Evolutionary conservation across 345 rosid species (phyloP), one percentile per base, ranked within the genome.

Genomic region (Gossypium thurberi): DNA sequence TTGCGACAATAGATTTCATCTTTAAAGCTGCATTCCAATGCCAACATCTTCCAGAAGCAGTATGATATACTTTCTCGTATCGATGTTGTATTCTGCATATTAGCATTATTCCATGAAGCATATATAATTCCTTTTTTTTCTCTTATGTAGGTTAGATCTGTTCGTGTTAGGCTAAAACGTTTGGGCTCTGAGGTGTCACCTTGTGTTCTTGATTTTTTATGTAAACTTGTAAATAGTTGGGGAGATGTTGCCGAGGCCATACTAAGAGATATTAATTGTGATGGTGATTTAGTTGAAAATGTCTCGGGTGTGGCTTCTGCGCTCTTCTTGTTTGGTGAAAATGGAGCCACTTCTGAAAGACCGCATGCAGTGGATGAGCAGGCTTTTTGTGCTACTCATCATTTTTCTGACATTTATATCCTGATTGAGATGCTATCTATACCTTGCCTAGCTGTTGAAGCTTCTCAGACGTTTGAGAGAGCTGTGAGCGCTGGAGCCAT

Each of bases 351-450:
- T 84, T 71, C 88, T 71, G 88, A 85, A 76, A 87, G 81, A 79
- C 82, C 80, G 53, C 86, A 81, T 67, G 63, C 67, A 56, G 83
- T 83, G 77, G 87, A 92, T 73, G 89, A 87, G 74, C 90, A 81
- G 79, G 81, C 83, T 44, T 78, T 87, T 77, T 72, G 73, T 66
- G 78, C 74, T 43, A 74, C 70, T 74, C 78, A 85, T 51, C 85
- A 86, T 75, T 91, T 96, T 86, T 91, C 93, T 71, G 97, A 96
- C 79, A 89, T 93, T 60, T 91, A 86, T 79, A 82, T 96, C 67
- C 80, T 96, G 77, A 82, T 96, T 67, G 99, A 93, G 84, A 91
- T 96, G 97, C 78, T 96, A 55, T 91, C 99, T 25, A 89, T 91
- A 79, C 89, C 97, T 69, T 87, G 88, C 83, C 88, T 96, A 77